Conservation (phyloP, 805 yeast genomes). For the Kodamaea nitidulidarum region DNA sequence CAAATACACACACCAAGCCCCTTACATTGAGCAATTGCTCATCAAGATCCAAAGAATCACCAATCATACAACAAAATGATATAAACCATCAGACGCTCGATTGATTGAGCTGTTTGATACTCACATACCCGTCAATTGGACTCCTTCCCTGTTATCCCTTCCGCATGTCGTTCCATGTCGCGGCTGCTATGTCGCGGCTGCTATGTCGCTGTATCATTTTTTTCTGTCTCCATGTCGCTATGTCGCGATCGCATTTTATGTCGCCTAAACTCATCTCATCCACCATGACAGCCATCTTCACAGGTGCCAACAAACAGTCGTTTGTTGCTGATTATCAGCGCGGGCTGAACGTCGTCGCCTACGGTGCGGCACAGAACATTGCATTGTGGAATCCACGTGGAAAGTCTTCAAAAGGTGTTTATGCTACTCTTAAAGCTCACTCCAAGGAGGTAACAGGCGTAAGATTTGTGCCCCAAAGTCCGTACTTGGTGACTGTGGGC, state of each 20-base stretch:
- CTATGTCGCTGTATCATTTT: too few species aligned
- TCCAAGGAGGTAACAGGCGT: constrained; percentile 63
- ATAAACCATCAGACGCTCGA: too few species aligned
- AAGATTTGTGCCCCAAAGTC: constrained; percentile 42
- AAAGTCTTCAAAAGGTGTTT: constrained; percentile 47
- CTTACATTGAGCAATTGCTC: too few species aligned
- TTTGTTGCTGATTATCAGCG: constrained; percentile 52
- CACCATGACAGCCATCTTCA: constrained; percentile 55
- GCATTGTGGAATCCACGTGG: constrained; percentile 70
- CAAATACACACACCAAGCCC: too few species aligned
- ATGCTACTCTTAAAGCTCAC: constrained; percentile 58
- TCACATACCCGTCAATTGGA: too few species aligned
- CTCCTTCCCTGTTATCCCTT: too few species aligned
- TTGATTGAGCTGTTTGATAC: too few species aligned
- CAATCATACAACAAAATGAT: too few species aligned
- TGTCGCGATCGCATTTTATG: background rate
- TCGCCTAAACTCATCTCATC: background rate
- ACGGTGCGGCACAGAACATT: constrained; percentile 62
- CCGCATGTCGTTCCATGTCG: too few species aligned
- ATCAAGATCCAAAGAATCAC: too few species aligned
- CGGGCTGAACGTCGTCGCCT: constrained; percentile 48
- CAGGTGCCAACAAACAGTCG: constrained; percentile 69
- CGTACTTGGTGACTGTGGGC: constrained; percentile 53
- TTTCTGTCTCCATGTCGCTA: constrained; percentile 3
- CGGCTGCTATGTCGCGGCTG: too few species aligned